Evolutionary conservation across 129 eudicot genomes (phyloP), one percentile per base, ranked within the genome.

Genomic region (Saposhnikovia divaricata): DNA sequence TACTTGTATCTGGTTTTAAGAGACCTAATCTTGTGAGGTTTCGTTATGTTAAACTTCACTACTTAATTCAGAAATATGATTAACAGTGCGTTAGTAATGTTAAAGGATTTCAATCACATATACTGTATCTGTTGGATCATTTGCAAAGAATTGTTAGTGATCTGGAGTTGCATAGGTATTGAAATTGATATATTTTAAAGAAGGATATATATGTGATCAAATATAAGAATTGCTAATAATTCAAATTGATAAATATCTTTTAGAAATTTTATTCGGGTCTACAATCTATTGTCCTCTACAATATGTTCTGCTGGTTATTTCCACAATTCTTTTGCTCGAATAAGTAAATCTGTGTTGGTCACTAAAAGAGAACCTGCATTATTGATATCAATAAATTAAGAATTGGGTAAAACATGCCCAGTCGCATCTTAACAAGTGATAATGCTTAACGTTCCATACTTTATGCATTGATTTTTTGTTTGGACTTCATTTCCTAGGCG

Each of bases 401-500:
- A 27, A 14, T 68, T 44, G 19, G 69, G 9, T 45, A 50, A 21
- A 69, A 77, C 70, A 47, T 50, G 21, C 51, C 37, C 40, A 28
- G 55, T 25, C 14, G 14, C 76, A 79, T 66, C 55, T 3, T 61
- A 61, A 25, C 69, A 8, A 61, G 69, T 55, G 65, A 74, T 55
- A 48, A 19, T 44, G 57, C 18, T 28, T 16, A 44, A 28, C 10
- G 48, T 74, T 74, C 38, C 27, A 42, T 28, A 16, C 37, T 18
- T 50, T 19, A 1, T 25, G 55, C 44, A 39, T 73, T 74, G 47
- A 74, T 63, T 65, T 80, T 46, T 74, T 74, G 69, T 74, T 46
- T 9, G 77, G 31, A 72, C 81, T 48, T 66, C 18, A 79, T 51
- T 65, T 72, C 86, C 73, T 78, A 95, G 98, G 89, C 88, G 90